Evolutionary conservation across 768 basidiomycete genomes (phyloP).

Genomic region (Auricularia heimuer): DNA sequence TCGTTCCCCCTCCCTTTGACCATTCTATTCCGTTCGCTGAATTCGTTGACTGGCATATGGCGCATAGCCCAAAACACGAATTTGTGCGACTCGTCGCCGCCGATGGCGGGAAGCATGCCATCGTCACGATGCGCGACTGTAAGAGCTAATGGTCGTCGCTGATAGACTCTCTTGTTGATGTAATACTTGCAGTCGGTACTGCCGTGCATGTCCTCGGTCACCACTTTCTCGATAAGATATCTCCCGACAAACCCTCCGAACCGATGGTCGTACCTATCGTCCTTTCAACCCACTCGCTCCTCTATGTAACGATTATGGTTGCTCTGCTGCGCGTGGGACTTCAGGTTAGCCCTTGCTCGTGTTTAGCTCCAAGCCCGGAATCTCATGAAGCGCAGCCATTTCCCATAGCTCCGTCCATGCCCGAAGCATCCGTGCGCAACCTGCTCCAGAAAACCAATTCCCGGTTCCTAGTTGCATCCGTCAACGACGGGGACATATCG

Average conservation of each 20-base stretch:
- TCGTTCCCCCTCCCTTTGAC: too few relatives aligned
- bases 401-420: not conserved
- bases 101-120: too few relatives aligned
- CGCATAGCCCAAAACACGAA: too few relatives aligned
- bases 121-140: too few relatives aligned
- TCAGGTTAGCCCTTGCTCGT: not conserved
- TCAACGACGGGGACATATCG: not conserved
- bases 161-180: not conserved
- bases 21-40: too few relatives aligned
- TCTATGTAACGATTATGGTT: not conserved
- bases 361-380: too few relatives aligned
- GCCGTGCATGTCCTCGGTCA: not conserved
- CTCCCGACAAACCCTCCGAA: not conserved
- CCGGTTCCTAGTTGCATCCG: not conserved
- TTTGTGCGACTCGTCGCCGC: too few relatives aligned
- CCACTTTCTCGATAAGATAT: not conserved
- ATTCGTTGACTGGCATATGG: too few relatives aligned
- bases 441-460: not conserved
- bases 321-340: not conserved
- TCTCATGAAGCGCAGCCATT: not conserved
- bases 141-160: too few relatives aligned
- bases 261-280: not conserved
- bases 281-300: not conserved
- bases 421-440: not conserved
- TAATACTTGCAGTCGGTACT: not conserved